A percentile compares a stretch with the other conserved stretches of the same genome.
Evolutionary conservation across 2,329 filamentous ascomycete genomes (phyloP).

Genomic region (Pseudofabraea citricarpa): DNA sequence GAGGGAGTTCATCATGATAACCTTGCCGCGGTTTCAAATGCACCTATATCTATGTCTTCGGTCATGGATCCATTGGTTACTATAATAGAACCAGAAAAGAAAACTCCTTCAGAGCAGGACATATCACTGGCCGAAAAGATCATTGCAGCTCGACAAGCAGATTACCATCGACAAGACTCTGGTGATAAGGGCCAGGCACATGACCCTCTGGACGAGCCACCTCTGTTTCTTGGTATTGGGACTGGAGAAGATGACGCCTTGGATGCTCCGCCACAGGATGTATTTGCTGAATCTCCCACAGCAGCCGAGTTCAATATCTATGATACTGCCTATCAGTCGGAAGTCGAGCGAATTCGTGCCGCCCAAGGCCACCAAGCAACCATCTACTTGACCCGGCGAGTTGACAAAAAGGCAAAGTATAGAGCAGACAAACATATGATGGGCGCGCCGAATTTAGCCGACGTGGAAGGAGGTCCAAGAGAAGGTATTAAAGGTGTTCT

Average conservation of each 20-base stretch:
- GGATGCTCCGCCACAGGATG: slow-evolving; percentile 30
- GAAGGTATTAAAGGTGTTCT: slow-evolving; percentile 25
- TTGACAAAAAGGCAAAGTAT: slow-evolving; percentile 35
- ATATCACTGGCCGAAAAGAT: no score
- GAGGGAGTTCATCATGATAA: slow-evolving; percentile 48
- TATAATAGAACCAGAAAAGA: slow-evolving; percentile 1
- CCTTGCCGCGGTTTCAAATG: slow-evolving; percentile 17
- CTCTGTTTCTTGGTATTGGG: slow-evolving; percentile 73
- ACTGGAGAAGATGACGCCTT: slow-evolving; percentile 49
- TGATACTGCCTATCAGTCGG: slow-evolving; percentile 78
- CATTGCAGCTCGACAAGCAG: neutral
- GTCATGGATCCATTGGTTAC: slow-evolving; percentile 9
- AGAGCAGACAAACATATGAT: slow-evolving; percentile 25
- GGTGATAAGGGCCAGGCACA: slow-evolving; percentile 57
- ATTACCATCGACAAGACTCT: slow-evolving; percentile 16
- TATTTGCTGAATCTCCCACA: slow-evolving; percentile 80
- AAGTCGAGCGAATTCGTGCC: slow-evolving; percentile 67
- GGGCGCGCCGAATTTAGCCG: slow-evolving; percentile 13
- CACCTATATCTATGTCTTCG: neutral
- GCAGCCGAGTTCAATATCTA: slow-evolving; percentile 85
- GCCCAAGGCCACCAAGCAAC: slow-evolving; percentile 43
- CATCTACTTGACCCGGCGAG: slow-evolving; percentile 51
- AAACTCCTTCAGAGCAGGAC: neutral
- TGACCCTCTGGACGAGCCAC: slow-evolving; percentile 55
- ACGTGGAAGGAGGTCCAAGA: slow-evolving; percentile 15